Evolutionary conservation across 2,329 filamentous ascomycete genomes (phyloP).

Genomic region (Xylariaceae sp.): DNA sequence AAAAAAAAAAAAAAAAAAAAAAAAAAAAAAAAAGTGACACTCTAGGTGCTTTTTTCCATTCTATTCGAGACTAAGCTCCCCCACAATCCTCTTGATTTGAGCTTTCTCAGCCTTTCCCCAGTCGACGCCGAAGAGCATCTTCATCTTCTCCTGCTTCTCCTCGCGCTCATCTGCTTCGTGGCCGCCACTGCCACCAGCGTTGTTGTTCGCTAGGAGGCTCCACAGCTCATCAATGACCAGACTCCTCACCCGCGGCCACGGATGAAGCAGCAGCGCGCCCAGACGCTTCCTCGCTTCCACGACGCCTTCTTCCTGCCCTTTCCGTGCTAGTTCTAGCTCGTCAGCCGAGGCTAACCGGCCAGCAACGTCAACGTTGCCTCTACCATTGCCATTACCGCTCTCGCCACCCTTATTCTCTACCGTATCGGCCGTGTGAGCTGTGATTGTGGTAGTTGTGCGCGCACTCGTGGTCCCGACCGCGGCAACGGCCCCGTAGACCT

Average conservation of each 20-base stretch:
- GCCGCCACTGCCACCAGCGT: constrained; percentile 22
- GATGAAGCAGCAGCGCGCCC: constrained; percentile 75
- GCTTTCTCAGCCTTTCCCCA: constrained; percentile 61
- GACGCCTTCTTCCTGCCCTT: constrained; percentile 50
- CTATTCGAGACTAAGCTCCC: constrained; percentile 49
- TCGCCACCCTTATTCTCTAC: not conserved
- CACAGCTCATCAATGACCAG: constrained; percentile 67
- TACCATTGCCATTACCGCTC: not conserved
- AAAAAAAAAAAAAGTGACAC: not conserved
- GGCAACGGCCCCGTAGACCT: constrained; percentile 76
- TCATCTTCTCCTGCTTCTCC: constrained; percentile 13
- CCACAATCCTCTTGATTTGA: constrained; percentile 50
- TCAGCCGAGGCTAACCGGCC: constrained; percentile 7
- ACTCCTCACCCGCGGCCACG: constrained; percentile 75
- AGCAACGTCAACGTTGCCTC: not conserved
- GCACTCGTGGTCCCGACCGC: constrained; percentile 13
- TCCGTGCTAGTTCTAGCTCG: constrained; percentile 30
- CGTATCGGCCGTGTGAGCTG: not conserved
- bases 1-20: too few relatives aligned
- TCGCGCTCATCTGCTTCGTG: constrained; percentile 31
- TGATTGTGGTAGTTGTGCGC: not conserved
- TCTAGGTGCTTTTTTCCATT: not conserved
- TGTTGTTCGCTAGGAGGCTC: constrained; percentile 46
- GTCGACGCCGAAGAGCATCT: constrained; percentile 58
- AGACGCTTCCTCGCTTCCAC: constrained; percentile 70